A percentile compares a stretch with the other conserved stretches of the same genome.
phyloP scores from a whole-genome alignment of 768 basidiomycete genomes.

The Suillus paluster region DNA sequence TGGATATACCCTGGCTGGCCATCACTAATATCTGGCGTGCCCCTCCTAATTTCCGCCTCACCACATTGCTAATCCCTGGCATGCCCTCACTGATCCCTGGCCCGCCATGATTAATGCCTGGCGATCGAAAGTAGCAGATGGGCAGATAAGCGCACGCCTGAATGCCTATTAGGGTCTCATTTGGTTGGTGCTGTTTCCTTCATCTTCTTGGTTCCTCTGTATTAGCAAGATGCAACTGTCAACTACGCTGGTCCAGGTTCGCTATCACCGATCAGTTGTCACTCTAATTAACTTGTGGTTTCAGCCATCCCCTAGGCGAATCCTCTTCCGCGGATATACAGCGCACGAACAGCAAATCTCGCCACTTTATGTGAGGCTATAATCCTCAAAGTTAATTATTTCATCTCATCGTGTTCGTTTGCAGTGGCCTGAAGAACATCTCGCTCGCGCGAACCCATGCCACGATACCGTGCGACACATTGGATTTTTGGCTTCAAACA shows the following conservation, averaged over 20 bases:
- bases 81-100: no score
- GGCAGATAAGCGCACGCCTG: no score
- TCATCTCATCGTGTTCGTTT: not conserved
- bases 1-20: no score
- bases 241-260: not conserved
- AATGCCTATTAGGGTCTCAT: no score
- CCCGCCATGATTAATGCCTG: no score
- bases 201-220: no score
- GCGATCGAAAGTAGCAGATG: no score
- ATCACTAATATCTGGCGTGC: no score
- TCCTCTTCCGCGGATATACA: not conserved
- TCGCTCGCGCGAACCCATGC: not conserved
- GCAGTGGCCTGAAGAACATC: not conserved
- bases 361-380: not conserved
- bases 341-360: not conserved
- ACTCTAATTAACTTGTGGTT: not conserved
- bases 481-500: not conserved
- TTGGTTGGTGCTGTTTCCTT: no score
- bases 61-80: no score
- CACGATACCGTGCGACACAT: not conserved
- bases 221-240: no score
- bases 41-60: no score
- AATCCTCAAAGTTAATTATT: not conserved
- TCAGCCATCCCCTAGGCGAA: not conserved
- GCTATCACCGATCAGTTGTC: not conserved